Evolutionary conservation across 1,139 yeast species (phyloP), one percentile per base, ranked within the genome.

Genomic region (Pichia kudriavzevii): DNA sequence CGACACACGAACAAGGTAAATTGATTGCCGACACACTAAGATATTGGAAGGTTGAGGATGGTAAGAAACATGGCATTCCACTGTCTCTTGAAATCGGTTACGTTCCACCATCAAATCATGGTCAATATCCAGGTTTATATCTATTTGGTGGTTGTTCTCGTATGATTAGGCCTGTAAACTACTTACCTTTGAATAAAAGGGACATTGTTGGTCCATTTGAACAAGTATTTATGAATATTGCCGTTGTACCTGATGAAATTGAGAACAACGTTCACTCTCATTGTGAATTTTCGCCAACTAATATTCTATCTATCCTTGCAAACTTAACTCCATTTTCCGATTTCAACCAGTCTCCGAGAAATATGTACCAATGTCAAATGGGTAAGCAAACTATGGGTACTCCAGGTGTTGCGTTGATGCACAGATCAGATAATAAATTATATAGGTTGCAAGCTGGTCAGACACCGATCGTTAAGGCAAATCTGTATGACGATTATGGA

Each of bases 341-440:
- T 62, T 93, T 91, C 67, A 91, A 91, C 62, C 99, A 91, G 67
- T 87, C 97, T 23, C 99, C 99, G 53, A 82, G 99, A 77, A 91
- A 91, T 60, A 91, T 93, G 98, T 91, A 91, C 60, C 99, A 91
- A 66, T 91, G 99, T 67, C 98, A 93, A 72, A 91, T 91, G 99
- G 98, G 97, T 75, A 91, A 91, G 66, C 99, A 91, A 69, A 91
- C 99, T 17, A 91, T 91, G 98, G 99, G 99, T 64, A 91, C 98
- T 5, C 98, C 98, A 7, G 97, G 97, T 64, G 95, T 91, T 40
- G 96, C 95, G 0, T 67, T 91, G 40, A 75, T 69, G 31, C 95
- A 88, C 59, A 75, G 99, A 61, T 82, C 95, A 1, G 99, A 91
- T 60, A 93, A 93, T 65, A 93, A 88, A 60, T 66, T 91, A 42